Evolutionary conservation across 371 early-diverging fungal species (phyloP), one percentile per base, ranked within the genome.

Genomic region (Lichtheimia corymbifera): DNA sequence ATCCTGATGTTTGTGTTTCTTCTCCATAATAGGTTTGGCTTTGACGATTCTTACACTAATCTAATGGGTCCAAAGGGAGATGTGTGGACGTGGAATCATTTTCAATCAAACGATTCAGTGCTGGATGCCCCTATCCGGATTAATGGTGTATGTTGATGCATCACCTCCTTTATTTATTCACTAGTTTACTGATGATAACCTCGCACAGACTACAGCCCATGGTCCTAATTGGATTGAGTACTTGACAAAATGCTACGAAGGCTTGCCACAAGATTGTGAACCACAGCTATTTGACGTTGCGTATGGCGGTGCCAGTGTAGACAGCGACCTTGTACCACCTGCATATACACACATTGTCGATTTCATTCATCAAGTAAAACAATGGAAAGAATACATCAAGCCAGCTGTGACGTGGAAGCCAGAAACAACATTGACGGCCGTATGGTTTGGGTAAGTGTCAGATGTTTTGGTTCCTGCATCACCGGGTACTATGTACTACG

Each of bases 171-270:
- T 49, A 24, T 49, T 28, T 27, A 6, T 20, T 18, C n/a, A 35
- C 40, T 30, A 11, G 9, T n/a, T 30, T 40, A 28, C 40, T 54
- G 24, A 28, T 22, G 20, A 14, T 5, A 40, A 12, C 1, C 5
- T 47, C 15, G 1, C n/a, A 30, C 40, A 63, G 63, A 56, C 63
- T 12, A 63, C 56, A 11, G 63, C 57, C 13, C 56, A 57, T 27
- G 63, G 63, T 0, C 63, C 63, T 2, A 63, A 63, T 43, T 63
- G 57, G 51, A 63, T 63, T 1, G 49, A 63, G 24, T 63, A 63
- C 24, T 18, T 63, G 15, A 63, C 63, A 52, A 35, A 52, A 24
- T 63, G 63, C 15, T 57, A 56, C 47, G 28, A 63, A 44, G 63
- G 63, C 2, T 40, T 63, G 50, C 63, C 63, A 27, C 57, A 63